phyloP scores from a whole-genome alignment of 306 rosid species.

The Sechiopsis laciniata region DNA sequence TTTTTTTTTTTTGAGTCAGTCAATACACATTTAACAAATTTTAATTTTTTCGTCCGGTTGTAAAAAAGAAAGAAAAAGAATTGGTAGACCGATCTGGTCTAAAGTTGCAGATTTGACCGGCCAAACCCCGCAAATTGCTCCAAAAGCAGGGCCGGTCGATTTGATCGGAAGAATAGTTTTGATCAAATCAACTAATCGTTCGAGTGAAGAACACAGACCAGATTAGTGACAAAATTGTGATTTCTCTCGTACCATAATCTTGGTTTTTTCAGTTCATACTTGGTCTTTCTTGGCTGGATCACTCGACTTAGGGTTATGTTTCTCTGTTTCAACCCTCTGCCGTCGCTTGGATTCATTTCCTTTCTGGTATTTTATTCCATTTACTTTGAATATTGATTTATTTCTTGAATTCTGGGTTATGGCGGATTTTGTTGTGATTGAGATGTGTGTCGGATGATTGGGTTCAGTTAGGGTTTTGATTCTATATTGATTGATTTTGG shows the following conservation, averaged over 20 bases:
- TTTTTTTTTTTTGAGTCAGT: too few relatives aligned
- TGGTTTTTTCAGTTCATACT: background rate
- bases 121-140: slow-evolving; percentile 1
- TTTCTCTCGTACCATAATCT: slow-evolving; percentile 4
- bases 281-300: background rate
- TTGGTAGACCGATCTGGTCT: background rate
- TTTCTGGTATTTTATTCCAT: slow-evolving; percentile 14
- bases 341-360: slow-evolving; percentile 1
- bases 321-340: background rate
- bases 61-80: background rate
- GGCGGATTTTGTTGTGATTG: background rate
- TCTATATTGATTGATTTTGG: background rate
- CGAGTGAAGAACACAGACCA: background rate
- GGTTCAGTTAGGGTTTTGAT: background rate
- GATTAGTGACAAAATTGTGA: too few relatives aligned
- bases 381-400: background rate
- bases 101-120: background rate
- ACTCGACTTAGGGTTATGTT: slow-evolving; percentile 11
- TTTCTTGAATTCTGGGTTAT: background rate
- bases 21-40: too few relatives aligned
- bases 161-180: background rate
- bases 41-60: too few relatives aligned
- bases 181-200: background rate
- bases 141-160: background rate
- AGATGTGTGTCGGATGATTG: background rate